Evolutionary conservation across 2,329 filamentous ascomycete genomes (phyloP).

Genomic region (Aspergillus udagawae): DNA sequence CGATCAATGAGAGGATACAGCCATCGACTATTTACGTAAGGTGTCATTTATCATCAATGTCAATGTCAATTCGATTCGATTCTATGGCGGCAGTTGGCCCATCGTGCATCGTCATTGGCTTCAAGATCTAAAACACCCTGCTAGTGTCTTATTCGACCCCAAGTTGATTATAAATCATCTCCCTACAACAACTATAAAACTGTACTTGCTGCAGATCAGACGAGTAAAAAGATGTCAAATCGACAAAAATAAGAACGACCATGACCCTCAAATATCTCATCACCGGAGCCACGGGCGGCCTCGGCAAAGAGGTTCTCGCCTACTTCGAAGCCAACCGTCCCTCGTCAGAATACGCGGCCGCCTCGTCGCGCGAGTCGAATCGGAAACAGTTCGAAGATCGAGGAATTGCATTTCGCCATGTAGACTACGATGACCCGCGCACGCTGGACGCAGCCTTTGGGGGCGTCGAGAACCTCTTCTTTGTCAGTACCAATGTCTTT

Average conservation of each 20-base stretch:
- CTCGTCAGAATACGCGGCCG: constrained; percentile 46
- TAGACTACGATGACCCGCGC: constrained; percentile 48
- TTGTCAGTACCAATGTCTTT: constrained; percentile 53
- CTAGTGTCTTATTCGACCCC: background rate
- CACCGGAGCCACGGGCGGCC: constrained; percentile 36
- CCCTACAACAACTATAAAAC: background rate
- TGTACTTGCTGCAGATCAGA: background rate
- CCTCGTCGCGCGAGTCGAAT: constrained; percentile 45
- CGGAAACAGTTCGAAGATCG: constrained; percentile 36
- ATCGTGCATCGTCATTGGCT: too few relatives aligned
- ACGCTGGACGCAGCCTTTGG: constrained; percentile 48
- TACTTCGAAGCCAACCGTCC: constrained; percentile 35
- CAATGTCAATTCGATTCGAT: too few relatives aligned
- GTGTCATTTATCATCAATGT: too few relatives aligned
- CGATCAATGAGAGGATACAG: too few relatives aligned
- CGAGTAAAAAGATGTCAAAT: too few relatives aligned
- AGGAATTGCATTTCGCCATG: constrained; percentile 49
- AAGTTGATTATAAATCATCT: background rate
- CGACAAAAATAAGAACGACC: too few relatives aligned
- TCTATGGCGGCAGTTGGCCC: too few relatives aligned
- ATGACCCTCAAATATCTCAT: constrained; percentile 37
- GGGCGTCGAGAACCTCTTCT: constrained; percentile 52
- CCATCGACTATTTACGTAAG: background rate
- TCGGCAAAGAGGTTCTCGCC: constrained; percentile 31
- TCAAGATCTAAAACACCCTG: too few relatives aligned